A percentile compares a stretch with the other conserved stretches of the same genome.
Conservation (phyloP, 768 basidiomycete species). For the Pleurotus sapidus region DNA sequence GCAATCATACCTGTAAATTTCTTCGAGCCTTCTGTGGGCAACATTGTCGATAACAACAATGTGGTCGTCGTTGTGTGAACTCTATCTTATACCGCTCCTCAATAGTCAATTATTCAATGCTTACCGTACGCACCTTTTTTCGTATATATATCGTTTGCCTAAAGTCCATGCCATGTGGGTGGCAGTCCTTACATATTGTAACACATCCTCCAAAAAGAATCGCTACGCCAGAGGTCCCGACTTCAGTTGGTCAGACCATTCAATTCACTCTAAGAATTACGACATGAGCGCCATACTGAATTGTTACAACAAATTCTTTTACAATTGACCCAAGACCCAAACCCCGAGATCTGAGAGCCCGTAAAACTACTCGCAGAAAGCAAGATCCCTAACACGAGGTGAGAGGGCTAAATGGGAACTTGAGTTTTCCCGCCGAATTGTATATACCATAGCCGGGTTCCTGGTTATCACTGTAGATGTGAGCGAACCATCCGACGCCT, state of each 20-base stretch:
- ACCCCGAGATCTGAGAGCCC: too few species aligned
- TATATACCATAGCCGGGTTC: conserved; percentile 61
- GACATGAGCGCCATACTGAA: too few species aligned
- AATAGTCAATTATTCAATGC: not conserved
- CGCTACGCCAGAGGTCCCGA: too few species aligned
- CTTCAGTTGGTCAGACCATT: too few species aligned
- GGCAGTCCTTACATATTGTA: too few species aligned
- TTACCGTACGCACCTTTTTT: not conserved
- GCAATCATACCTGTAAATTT: not conserved
- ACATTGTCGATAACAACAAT: too few species aligned
- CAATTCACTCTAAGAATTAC: too few species aligned
- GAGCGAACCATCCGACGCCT: conserved; percentile 66
- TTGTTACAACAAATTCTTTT: too few species aligned
- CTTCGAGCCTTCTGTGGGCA: not conserved
- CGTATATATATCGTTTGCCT: not conserved
- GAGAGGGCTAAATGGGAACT: conserved; percentile 51
- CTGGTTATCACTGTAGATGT: conserved; percentile 55
- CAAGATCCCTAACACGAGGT: conserved; percentile 40
- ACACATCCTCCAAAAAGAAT: too few species aligned
- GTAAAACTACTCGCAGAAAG: not conserved
- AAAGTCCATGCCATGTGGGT: too few species aligned
- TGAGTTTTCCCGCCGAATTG: conserved; percentile 31
- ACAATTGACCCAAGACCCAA: too few species aligned
- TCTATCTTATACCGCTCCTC: not conserved
- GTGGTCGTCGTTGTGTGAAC: not conserved